Conservation (phyloP, 2,329 filamentous ascomycete species). For the Cordyceps javanica region DNA sequence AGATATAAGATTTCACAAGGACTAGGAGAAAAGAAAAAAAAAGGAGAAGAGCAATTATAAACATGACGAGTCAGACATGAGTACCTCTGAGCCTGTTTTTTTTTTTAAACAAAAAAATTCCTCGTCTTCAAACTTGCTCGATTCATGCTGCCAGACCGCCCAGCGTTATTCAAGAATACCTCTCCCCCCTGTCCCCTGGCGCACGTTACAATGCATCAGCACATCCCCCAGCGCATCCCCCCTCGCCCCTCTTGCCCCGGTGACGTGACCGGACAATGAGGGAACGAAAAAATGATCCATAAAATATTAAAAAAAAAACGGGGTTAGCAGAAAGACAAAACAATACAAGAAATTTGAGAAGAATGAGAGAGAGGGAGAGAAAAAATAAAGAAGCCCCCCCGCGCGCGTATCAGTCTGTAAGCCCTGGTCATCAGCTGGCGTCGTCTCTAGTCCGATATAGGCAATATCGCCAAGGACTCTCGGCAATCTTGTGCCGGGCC, state of each 20-base stretch:
- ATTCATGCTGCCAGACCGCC: background rate
- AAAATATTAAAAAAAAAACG: no score
- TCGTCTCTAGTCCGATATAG: background rate
- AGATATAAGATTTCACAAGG: no score
- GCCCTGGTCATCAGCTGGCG: slow-evolving; percentile 3
- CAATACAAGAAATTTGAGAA: background rate
- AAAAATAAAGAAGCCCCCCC: background rate
- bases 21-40: no score
- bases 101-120: background rate
- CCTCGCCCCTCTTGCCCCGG: background rate
- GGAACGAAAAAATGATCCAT: no score
- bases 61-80: no score
- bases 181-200: background rate
- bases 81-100: no score
- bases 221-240: background rate
- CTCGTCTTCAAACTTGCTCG: no score
- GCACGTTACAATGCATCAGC: background rate
- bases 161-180: background rate
- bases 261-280: no score
- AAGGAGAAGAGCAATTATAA: no score
- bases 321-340: background rate
- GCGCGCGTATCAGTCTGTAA: no score
- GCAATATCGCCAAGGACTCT: slow-evolving; percentile 5
- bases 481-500: slow-evolving; percentile 13
- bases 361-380: no score